Evolutionary conservation across 2,329 filamentous ascomycete species (phyloP).

Genomic region (Sclerotinia nivalis): DNA sequence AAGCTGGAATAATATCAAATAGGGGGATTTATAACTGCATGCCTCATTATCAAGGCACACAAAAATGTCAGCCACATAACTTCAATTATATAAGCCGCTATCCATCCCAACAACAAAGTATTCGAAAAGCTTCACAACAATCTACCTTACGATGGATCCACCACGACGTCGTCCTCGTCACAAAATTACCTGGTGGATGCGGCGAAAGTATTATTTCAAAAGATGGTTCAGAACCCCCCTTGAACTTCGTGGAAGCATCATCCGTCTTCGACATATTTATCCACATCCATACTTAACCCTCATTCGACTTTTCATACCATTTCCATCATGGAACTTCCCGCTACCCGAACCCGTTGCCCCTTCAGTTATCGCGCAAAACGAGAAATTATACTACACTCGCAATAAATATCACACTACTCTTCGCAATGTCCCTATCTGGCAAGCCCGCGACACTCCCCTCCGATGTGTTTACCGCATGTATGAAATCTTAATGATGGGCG

Average conservation of each 20-base stretch:
- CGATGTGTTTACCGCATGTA: constrained; percentile 9
- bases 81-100: no score
- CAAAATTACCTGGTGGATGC: constrained; percentile 3
- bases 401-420: neutral
- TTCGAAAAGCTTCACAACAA: neutral
- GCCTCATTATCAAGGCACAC: no score
- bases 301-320: neutral
- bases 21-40: no score
- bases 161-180: neutral
- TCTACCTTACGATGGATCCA: neutral
- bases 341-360: neutral
- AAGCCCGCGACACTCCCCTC: constrained; percentile 4
- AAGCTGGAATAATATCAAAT: no score
- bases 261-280: neutral
- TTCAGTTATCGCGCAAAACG: neutral
- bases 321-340: neutral
- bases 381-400: neutral
- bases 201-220: neutral
- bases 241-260: neutral
- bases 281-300: neutral
- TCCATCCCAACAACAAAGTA: neutral
- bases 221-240: constrained; percentile 1
- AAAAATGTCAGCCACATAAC: no score
- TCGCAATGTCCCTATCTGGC: neutral
- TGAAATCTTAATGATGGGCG: neutral